phyloP scores from a whole-genome alignment of 2,329 filamentous ascomycete species.

The Zelopaecilomyces penicillatus region DNA sequence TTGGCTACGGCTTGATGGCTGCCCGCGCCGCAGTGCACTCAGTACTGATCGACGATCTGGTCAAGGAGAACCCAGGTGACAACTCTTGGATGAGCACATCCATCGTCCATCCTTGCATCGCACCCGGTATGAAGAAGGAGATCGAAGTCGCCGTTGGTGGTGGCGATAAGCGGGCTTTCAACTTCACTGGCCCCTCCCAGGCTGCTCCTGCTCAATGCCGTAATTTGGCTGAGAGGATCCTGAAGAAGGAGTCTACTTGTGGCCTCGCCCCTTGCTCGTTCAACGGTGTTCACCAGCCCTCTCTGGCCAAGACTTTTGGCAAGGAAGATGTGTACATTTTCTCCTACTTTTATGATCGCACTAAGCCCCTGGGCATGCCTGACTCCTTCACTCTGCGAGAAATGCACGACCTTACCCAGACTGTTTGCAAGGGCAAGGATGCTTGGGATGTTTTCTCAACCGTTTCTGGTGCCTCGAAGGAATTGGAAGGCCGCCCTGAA shows the following conservation, averaged over 20 bases:
- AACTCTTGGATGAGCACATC: conserved; percentile 61
- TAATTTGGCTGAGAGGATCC: conserved; percentile 77
- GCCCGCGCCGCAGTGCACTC: conserved; percentile 82
- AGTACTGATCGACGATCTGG: conserved; percentile 62
- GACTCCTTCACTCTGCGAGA: conserved; percentile 90
- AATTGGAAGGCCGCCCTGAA: conserved; percentile 76
- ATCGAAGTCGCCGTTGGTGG: conserved; percentile 61
- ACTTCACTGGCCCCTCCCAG: conserved; percentile 76
- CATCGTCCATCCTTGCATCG: conserved; percentile 78
- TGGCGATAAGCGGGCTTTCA: conserved; percentile 53
- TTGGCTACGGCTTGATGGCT: conserved; percentile 93
- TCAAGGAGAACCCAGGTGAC: conserved; percentile 52
- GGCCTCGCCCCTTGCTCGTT: conserved; percentile 89
- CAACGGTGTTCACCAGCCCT: conserved; percentile 93
- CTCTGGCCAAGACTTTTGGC: conserved; percentile 83
- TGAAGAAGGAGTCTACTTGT: conserved; percentile 80
- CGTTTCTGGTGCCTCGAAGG: conserved; percentile 68
- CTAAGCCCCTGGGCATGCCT: conserved; percentile 91
- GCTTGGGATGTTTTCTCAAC: conserved; percentile 74
- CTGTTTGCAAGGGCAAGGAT: conserved; percentile 71
- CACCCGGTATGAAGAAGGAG: conserved; percentile 66
- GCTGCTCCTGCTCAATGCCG: conserved; percentile 81
- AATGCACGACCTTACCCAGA: conserved; percentile 74
- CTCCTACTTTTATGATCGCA: conserved; percentile 97
- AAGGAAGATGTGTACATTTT: conserved; percentile 92